These are phyloP conservation scores for Malassezia caprae DNA, from an alignment of 1,284 basidiomycete species.

Conservation along the genomic window DNA sequence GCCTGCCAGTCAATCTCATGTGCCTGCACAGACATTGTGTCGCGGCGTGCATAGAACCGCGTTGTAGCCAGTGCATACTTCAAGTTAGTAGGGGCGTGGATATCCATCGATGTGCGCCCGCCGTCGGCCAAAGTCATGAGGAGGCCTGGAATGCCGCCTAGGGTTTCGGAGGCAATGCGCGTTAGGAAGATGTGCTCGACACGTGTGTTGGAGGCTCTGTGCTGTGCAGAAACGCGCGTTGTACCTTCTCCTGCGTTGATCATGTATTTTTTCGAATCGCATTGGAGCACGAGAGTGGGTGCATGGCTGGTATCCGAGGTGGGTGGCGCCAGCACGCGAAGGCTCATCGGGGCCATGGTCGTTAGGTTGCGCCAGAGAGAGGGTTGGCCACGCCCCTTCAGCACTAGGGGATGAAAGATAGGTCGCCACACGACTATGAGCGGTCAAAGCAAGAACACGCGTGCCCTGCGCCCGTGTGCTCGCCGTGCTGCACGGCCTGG, in stretches of 20 bases:
- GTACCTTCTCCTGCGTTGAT: constrained; percentile 78
- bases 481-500: neutral
- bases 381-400: neutral
- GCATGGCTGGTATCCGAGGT: constrained; percentile 59
- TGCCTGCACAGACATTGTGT: constrained; percentile 24
- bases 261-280: constrained; percentile 68
- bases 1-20: constrained; percentile 21
- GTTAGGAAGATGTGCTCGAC: constrained; percentile 66
- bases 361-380: neutral
- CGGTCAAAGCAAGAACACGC: neutral
- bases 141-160: constrained; percentile 54
- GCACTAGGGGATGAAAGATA: neutral
- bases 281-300: constrained; percentile 63
- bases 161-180: constrained; percentile 56
- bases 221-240: constrained; percentile 63
- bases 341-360: constrained; percentile 15
- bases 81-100: constrained; percentile 65
- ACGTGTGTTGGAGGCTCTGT: constrained; percentile 58
- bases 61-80: constrained; percentile 62
- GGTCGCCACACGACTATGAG: neutral
- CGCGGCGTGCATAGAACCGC: constrained; percentile 35
- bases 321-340: constrained; percentile 36
- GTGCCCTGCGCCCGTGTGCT: neutral
- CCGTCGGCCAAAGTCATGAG: constrained; percentile 74
- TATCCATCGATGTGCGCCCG: constrained; percentile 55